These are phyloP conservation scores for Rhizopus delemar DNA, from an alignment of 371 early-diverging fungal genomes.

Conservation along the genomic window DNA sequence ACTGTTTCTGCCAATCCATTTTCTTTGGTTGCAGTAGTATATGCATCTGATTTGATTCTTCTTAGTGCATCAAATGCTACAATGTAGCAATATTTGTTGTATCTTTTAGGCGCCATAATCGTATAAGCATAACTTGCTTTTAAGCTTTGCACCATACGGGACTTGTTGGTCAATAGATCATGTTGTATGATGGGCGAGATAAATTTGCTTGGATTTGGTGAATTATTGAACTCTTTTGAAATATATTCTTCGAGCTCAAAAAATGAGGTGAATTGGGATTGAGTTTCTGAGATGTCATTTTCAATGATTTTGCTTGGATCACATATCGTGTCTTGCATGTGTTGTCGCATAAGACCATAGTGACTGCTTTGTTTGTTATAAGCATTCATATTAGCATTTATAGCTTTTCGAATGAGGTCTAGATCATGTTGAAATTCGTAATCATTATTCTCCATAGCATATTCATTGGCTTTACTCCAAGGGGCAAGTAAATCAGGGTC, in stretches of 20 bases:
- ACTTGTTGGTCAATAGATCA: slow-evolving; percentile 20
- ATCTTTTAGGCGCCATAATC: slow-evolving; percentile 11
- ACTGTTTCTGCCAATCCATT: slow-evolving; percentile 16
- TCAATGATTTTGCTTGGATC: slow-evolving; percentile 21
- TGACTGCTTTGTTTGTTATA: slow-evolving; percentile 21
- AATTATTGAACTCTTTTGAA: slow-evolving; percentile 23
- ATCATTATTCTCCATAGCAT: slow-evolving; percentile 22
- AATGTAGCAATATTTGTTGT: slow-evolving; percentile 30
- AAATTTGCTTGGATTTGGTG: slow-evolving; percentile 9
- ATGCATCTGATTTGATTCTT: slow-evolving; percentile 31
- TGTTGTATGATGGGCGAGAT: slow-evolving; percentile 17
- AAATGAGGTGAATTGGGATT: slow-evolving; percentile 22
- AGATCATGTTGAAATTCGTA: slow-evolving; percentile 23
- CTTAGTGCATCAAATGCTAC: slow-evolving; percentile 31
- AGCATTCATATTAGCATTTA: slow-evolving; percentile 11
- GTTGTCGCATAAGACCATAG: slow-evolving; percentile 10
- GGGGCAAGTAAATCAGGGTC: slow-evolving; percentile 32
- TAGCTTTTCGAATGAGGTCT: slow-evolving; percentile 11
- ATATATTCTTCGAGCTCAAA: slow-evolving; percentile 42
- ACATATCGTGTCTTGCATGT: slow-evolving; percentile 17
- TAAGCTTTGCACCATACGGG: slow-evolving; percentile 13
- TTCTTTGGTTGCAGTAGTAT: slow-evolving; percentile 10
- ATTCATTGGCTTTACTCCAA: slow-evolving; percentile 24
- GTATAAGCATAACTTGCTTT: slow-evolving; percentile 35
- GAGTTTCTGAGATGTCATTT: slow-evolving; percentile 5